Evolutionary conservation across 2,329 filamentous ascomycete genomes (phyloP).

Genomic region (Seiridium unicorne): DNA sequence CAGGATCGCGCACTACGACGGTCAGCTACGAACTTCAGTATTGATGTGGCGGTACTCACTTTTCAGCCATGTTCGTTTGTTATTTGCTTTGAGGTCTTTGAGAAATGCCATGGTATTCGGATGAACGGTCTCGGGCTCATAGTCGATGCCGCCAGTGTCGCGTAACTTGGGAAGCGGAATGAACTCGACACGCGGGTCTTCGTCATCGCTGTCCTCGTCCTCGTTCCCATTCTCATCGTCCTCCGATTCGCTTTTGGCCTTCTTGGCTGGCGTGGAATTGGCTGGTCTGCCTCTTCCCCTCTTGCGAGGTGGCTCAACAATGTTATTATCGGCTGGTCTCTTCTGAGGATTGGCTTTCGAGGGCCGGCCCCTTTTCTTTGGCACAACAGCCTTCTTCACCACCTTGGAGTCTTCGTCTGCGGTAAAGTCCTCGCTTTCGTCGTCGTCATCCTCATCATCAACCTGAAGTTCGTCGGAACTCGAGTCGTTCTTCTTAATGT

Average conservation of each 20-base stretch:
- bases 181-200: slow-evolving; percentile 35
- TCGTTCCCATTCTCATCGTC: slow-evolving; percentile 16
- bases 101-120: slow-evolving; percentile 59
- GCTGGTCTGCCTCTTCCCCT: slow-evolving; percentile 8
- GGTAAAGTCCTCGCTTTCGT: too few relatives aligned
- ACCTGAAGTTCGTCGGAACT: not conserved
- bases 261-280: not conserved
- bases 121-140: slow-evolving; percentile 52
- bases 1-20: slow-evolving; percentile 68
- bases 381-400: not conserved
- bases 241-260: slow-evolving; percentile 10
- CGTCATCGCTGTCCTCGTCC: slow-evolving; percentile 30
- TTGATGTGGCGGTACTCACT: slow-evolving; percentile 1
- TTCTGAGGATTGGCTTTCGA: not conserved
- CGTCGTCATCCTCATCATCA: not conserved
- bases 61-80: slow-evolving; percentile 50
- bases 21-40: not conserved
- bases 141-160: slow-evolving; percentile 40
- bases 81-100: slow-evolving; percentile 57
- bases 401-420: not conserved
- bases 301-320: not conserved
- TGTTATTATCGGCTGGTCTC: not conserved
- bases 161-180: slow-evolving; percentile 40
- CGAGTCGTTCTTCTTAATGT: not conserved
- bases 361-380: not conserved